Conservation (phyloP, 2,329 filamentous ascomycete genomes). For the Zymoseptoria pseudotritici region DNA sequence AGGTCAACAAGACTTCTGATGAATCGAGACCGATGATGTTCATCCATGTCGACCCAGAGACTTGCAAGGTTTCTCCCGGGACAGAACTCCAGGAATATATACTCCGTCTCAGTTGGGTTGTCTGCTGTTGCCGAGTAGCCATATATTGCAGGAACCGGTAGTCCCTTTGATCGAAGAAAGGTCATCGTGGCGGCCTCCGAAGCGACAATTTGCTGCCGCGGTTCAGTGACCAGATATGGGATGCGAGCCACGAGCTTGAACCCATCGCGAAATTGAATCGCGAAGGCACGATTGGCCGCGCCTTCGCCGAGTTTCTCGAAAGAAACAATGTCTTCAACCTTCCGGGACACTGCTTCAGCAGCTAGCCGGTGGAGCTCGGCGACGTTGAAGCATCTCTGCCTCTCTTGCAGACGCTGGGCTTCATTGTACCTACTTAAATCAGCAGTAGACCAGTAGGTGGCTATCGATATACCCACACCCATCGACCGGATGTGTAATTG, state of each 20-base stretch:
- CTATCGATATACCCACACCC: slow-evolving; percentile 11
- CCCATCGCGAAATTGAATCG: slow-evolving; percentile 12
- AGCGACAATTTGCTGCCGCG: slow-evolving; percentile 12
- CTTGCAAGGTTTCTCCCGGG: slow-evolving; percentile 12
- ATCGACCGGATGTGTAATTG: slow-evolving; percentile 18
- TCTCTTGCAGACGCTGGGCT: slow-evolving; percentile 6
- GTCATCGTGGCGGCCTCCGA: slow-evolving; percentile 22
- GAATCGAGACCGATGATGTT: slow-evolving; percentile 20
- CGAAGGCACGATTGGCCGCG: slow-evolving; percentile 15
- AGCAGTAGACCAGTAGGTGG: not conserved
- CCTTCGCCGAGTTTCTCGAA: slow-evolving; percentile 22
- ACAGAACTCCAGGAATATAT: slow-evolving; percentile 21
- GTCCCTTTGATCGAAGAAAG: slow-evolving; percentile 14
- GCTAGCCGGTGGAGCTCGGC: slow-evolving; percentile 22
- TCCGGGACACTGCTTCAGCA: slow-evolving; percentile 21
- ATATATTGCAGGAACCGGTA: slow-evolving; percentile 19
- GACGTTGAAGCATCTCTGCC: slow-evolving; percentile 12
- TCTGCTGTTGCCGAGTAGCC: slow-evolving; percentile 17
- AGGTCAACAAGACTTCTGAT: slow-evolving; percentile 25
- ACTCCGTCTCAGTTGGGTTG: slow-evolving; percentile 21
- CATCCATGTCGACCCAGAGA: slow-evolving; percentile 15
- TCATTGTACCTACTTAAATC: slow-evolving; percentile 13
- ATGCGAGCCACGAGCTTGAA: slow-evolving; percentile 20
- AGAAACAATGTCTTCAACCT: slow-evolving; percentile 14
- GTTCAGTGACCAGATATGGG: slow-evolving; percentile 14